Percentiles rank a stretch among this genome's conserved stretches.
Conservation (phyloP, 352 stramenopile species). For the Phytophthora palmivora region DNA sequence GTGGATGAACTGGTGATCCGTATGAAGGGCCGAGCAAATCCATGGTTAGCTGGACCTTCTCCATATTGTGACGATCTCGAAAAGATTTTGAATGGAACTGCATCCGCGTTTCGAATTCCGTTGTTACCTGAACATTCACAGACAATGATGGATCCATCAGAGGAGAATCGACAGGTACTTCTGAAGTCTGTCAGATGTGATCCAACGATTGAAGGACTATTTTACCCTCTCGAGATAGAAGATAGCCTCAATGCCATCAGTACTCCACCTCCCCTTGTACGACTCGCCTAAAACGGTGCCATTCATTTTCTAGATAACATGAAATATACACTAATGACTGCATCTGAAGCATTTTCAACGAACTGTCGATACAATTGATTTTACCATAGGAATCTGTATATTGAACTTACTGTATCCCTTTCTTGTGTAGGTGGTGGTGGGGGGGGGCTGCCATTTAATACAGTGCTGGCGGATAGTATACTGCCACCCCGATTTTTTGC, state of each 20-base stretch:
- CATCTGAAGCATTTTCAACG: too few species aligned
- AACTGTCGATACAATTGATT: too few species aligned
- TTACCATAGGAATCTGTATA: too few species aligned
- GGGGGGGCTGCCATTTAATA: too few species aligned
- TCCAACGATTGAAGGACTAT: background rate
- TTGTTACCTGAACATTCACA: slow-evolving; percentile 3
- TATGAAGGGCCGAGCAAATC: background rate
- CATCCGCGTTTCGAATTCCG: slow-evolving; percentile 2
- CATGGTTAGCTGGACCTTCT: slow-evolving; percentile 1
- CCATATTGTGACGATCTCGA: slow-evolving; percentile 14
- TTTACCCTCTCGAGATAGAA: slow-evolving; percentile 15
- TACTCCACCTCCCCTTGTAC: background rate
- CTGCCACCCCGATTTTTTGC: too few species aligned
- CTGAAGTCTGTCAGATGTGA: slow-evolving; percentile 6
- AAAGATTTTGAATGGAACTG: slow-evolving; percentile 4
- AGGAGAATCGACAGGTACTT: slow-evolving; percentile 2
- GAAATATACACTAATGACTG: too few species aligned
- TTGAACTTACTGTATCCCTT: too few species aligned
- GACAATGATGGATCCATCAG: slow-evolving; percentile 17
- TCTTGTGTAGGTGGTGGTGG: too few species aligned
- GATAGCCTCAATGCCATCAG: slow-evolving; percentile 15
- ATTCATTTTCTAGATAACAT: too few species aligned
- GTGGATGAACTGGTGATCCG: slow-evolving; percentile 10
- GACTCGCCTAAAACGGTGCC: background rate
- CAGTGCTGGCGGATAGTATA: too few species aligned